Percentiles rank a stretch among this genome's conserved stretches.
Conservation (phyloP, 768 basidiomycete genomes). For the Suillus tomentosus region DNA sequence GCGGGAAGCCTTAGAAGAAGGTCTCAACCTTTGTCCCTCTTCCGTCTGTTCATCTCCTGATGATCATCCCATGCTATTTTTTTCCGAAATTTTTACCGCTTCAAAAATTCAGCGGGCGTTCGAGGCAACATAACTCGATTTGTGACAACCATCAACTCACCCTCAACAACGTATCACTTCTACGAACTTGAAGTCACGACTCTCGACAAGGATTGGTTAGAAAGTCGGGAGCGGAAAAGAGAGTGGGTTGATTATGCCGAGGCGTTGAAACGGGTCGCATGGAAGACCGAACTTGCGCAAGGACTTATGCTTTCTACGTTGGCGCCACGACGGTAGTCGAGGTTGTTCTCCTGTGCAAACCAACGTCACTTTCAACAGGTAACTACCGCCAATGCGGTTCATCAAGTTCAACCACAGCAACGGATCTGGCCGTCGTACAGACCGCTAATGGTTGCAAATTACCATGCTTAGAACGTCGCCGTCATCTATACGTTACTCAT, state of each 20-base stretch:
- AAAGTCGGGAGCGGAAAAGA: conserved; percentile 73
- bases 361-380: conserved; percentile 11
- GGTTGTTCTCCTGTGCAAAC: conserved; percentile 11
- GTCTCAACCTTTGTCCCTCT: conserved; percentile 85
- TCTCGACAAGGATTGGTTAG: conserved; percentile 81
- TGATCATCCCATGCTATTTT: conserved; percentile 48
- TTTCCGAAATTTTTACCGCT: conserved; percentile 31
- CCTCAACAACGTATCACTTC: conserved; percentile 84
- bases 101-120: conserved; percentile 68
- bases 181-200: conserved; percentile 83
- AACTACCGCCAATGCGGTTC: conserved; percentile 15
- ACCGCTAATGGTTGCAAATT: conserved; percentile 22
- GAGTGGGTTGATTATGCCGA: conserved; percentile 92
- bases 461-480: conserved; percentile 20
- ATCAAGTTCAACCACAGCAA: conserved; percentile 10
- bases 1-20: conserved; percentile 94
- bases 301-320: conserved; percentile 73
- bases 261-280: conserved; percentile 70
- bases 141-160: conserved; percentile 79
- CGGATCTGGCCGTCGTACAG: conserved; percentile 11
- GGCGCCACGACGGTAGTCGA: conserved; percentile 52
- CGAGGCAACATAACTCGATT: conserved; percentile 85
- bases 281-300: conserved; percentile 85
- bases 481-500: conserved; percentile 30
- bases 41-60: conserved; percentile 74